Conservation (phyloP, 2,329 filamentous ascomycete species). For the Fusarium odoratissimum region DNA sequence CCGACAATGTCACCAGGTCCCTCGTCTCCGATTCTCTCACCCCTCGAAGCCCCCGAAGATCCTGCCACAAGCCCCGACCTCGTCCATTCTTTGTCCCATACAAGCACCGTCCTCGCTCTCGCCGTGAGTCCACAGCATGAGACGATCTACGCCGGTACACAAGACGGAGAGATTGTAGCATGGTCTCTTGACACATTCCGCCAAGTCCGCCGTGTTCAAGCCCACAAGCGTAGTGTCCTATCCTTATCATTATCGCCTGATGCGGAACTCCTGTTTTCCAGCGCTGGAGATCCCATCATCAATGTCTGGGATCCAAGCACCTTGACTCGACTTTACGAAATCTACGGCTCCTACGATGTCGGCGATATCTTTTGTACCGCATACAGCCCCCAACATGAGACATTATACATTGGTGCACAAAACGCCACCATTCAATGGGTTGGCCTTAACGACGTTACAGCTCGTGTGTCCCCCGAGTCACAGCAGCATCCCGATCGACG, state of each 20-base stretch:
- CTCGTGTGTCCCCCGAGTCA: constrained; percentile 70
- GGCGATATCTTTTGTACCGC: constrained; percentile 97
- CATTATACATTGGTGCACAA: constrained; percentile 90
- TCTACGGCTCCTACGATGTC: constrained; percentile 93
- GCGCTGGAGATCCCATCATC: constrained; percentile 91
- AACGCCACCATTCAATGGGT: constrained; percentile 98
- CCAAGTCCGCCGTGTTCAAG: constrained; percentile 80
- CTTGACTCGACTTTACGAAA: constrained; percentile 83
- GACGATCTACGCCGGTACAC: constrained; percentile 90
- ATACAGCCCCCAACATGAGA: constrained; percentile 83
- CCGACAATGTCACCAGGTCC: constrained; percentile 39
- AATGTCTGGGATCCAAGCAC: constrained; percentile 90
- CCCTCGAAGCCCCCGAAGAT: constrained; percentile 42
- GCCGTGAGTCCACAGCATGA: constrained; percentile 81
- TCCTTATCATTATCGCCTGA: constrained; percentile 84
- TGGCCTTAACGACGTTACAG: constrained; percentile 72
- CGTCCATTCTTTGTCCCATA: constrained; percentile 79
- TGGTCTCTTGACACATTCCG: constrained; percentile 93
- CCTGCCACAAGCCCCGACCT: constrained; percentile 65
- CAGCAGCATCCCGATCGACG: constrained; percentile 79
- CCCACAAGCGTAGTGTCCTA: constrained; percentile 91
- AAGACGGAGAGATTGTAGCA: constrained; percentile 91
- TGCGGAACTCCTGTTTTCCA: constrained; percentile 84
- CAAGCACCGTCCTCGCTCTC: constrained; percentile 84
- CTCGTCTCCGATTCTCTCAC: constrained; percentile 40